Evolutionary conservation across 345 rosid species (phyloP), one percentile per base, ranked within the genome.

Genomic region (Tarenaya hassleriana): DNA sequence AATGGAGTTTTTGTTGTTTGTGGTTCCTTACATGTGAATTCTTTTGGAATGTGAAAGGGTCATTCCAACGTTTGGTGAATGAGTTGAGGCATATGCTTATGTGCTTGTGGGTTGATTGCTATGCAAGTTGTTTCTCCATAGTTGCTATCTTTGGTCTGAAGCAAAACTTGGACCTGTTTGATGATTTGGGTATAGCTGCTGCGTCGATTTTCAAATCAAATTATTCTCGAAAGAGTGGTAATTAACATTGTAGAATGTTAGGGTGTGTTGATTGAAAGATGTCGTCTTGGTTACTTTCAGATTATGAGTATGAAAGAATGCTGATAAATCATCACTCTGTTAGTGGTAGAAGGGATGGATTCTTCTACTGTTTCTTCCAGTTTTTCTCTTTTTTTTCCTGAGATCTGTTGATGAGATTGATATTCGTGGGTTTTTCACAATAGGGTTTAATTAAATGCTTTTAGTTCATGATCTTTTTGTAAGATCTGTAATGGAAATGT

Each of bases 41-140:
- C 29, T 24, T 47, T 46, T 15, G 33, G 11, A 35, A 1, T 7
- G 52, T 61, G 55, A 29, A 19, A 61, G 58, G 58, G 6, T 24
- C 42, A 14, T 40, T 41, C 35, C 29, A 27, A 15, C 38, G 11
- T 9, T 35, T 35, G 11, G 40, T 9, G 40, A 10, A 9, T 9
- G 13, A 24, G 29, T 24, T 24, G 29, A 24, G 3, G 29, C 29
- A 24, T n/a, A n/a, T 24, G 29, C 29, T 24, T 24, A 24, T 24
- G 29, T 24, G 3, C 29, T 2, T 24, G 29, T 24, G 2, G 40
- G 40, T 35, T 35, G 40, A 35, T 10, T 35, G 40, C 9, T 3
- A 35, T 9, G n/a, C 13, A 35, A 35, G 40, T 35, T 7, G 9
- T 35, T 9, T 10, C 40, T 35, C 10, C 11, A 21, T 34, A 20